Base-by-base conservation (phyloP, 768 basidiomycete species). In the Serendipita sp. region DNA sequence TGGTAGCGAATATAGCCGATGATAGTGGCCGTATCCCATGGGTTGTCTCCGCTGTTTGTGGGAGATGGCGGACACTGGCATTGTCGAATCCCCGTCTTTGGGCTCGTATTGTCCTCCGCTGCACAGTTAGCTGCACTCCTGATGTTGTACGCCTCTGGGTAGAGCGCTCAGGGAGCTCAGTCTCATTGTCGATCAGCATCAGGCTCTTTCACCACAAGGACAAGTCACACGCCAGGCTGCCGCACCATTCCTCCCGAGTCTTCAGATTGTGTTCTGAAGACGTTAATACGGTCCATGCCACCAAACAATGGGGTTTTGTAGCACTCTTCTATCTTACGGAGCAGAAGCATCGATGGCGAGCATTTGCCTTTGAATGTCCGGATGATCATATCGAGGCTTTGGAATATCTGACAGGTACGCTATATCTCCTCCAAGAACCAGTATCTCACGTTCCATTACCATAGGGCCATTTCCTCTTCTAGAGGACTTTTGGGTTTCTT, bases 81-180 rank as follows among this genome's bases (percentile, higher is more conserved):
- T 28, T 56, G 35, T 52, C 35, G 30, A 64, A 23, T 68, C 70
- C 23, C 65, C 54, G 60, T 44, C 56, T 44, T 63, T 18, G 23
- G 35, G 63, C 69, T 47, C 72, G 87, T 86, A 87, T 90, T 69
- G 85, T 86, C 18, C 80, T 90, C 46, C 76, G 84, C 48, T 88
- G 88, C 23, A 84, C 81, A 34, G 85, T 83, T 66, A 77, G 81
- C 45, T 77, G 85, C 7, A 86, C 87, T 34, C 81, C 88, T 32
- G 88, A 91, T 70, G 88, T 85, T 3, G 81, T 91, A 58, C 84
- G 89, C 5, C 78, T 91, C 10, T 91, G 89, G 88, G 78, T 91
- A 0, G 88, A 89, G 72, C 83, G 88, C 32, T 86, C 89, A 11
- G 89, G 89, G 16, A 75, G 78, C 63, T 78, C 74, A 3, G 82